Evolutionary conservation across 768 basidiomycete genomes (phyloP).

Genomic region (Mycena galopus): DNA sequence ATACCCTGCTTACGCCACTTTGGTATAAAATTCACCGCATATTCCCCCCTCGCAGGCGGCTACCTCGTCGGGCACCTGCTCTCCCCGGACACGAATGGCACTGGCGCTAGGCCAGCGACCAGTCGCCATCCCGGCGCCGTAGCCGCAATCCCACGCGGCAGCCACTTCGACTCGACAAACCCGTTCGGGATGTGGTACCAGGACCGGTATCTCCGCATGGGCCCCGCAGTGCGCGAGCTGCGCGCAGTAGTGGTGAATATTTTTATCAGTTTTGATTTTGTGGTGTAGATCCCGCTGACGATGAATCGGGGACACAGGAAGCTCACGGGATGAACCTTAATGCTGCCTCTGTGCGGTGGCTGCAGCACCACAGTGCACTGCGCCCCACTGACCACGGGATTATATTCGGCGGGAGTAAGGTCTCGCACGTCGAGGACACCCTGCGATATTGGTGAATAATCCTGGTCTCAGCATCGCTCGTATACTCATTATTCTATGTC

Average conservation of each 20-base stretch:
- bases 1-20: constrained; percentile 62
- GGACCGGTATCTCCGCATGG: constrained; percentile 52
- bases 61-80: constrained; percentile 59
- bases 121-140: constrained; percentile 25
- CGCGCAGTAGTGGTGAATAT: constrained; percentile 53
- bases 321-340: constrained; percentile 56
- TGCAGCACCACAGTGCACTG: constrained; percentile 62
- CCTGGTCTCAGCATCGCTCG: background rate
- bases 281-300: background rate
- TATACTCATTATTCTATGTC: constrained; percentile 25
- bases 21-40: constrained; percentile 55
- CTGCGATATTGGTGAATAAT: constrained; percentile 30
- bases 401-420: constrained; percentile 60
- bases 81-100: too few relatives aligned
- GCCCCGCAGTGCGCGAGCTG: constrained; percentile 53
- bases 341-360: constrained; percentile 63
- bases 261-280: too few relatives aligned
- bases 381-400: constrained; percentile 54
- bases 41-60: constrained; percentile 60
- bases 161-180: constrained; percentile 55
- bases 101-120: too few relatives aligned
- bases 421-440: constrained; percentile 44
- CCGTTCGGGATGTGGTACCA: constrained; percentile 56
- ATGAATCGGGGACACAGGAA: constrained; percentile 40
- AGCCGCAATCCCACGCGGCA: constrained; percentile 39